Percentiles rank a stretch among this genome's conserved stretches.
phyloP scores from a whole-genome alignment of 2,329 filamentous ascomycete genomes.

The Bipolaris zeicola region DNA sequence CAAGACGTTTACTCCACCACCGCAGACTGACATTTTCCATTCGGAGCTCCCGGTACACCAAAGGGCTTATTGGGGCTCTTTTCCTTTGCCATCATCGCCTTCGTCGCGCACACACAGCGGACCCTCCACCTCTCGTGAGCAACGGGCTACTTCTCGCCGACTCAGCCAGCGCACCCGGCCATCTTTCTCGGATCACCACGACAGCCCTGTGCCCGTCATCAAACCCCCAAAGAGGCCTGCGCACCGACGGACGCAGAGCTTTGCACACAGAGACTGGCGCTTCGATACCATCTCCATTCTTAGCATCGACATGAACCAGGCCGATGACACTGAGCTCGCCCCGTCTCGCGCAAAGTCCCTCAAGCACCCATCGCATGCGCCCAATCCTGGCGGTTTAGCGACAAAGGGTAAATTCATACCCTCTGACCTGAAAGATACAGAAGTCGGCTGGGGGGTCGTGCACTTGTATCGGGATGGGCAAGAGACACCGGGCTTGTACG shows the following conservation, averaged over 20 bases:
- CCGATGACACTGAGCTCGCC: slow-evolving; percentile 40
- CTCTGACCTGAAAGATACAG: slow-evolving; percentile 71
- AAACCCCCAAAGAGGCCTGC: slow-evolving; percentile 44
- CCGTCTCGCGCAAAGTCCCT: slow-evolving; percentile 40
- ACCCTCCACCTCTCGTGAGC: slow-evolving; percentile 21
- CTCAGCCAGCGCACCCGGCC: slow-evolving; percentile 43
- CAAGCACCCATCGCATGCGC: slow-evolving; percentile 53
- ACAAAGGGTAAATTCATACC: slow-evolving; percentile 83
- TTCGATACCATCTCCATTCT: slow-evolving; percentile 80
- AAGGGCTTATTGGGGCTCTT: slow-evolving; percentile 46
- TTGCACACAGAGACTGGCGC: slow-evolving; percentile 70
- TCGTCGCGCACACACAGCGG: slow-evolving; percentile 19
- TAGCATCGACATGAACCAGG: slow-evolving; percentile 73
- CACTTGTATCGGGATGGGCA: slow-evolving; percentile 89
- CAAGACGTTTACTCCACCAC: slow-evolving; percentile 48
- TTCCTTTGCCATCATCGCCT: slow-evolving; percentile 11
- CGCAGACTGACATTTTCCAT: slow-evolving; percentile 54
- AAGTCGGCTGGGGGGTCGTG: slow-evolving; percentile 89
- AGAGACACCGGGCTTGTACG: slow-evolving; percentile 68
- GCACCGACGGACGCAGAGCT: slow-evolving; percentile 33
- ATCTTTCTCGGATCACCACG: slow-evolving; percentile 45
- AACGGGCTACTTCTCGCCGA: slow-evolving; percentile 26
- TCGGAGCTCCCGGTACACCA: slow-evolving; percentile 52
- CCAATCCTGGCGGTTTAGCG: slow-evolving; percentile 62
- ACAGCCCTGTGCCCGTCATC: slow-evolving; percentile 42